Base-by-base conservation (phyloP, 768 basidiomycete genomes). In the Tylopilus felleus region DNA sequence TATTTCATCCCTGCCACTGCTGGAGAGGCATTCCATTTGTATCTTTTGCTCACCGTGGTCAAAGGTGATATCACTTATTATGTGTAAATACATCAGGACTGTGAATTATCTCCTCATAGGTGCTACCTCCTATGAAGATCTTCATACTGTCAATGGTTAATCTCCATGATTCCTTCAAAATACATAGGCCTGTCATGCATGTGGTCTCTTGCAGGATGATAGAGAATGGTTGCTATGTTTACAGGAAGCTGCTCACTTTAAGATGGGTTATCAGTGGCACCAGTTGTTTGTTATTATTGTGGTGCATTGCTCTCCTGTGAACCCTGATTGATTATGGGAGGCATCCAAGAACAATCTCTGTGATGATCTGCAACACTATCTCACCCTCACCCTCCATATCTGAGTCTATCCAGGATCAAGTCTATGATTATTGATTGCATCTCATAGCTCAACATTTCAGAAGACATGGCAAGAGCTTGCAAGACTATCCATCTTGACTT, bases 151-250 rank as follows among this genome's bases (percentile, higher is more conserved):
- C 49, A 13, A 59, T 53, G 45, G 51, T 3, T 27, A 33, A 60
- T 2, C 33, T 59, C 0, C 59, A 68, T 64, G 48, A 56, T 0
- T 73, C 72, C 1, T 80, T 74, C 46, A 61, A 67, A 29, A 73
- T n/a, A n/a, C n/a, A n/a, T n/a, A 70, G 1, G 77, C 78, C 3
- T 81, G 79, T 50, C n/a, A 66, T 16, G 70, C 70, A 21, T 45
- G 49, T 7, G 78, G 76, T 1, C 69, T 82, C 0, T 64, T 82
- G 5, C 70, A 78, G 21, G 73, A 79, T 71, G 74, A 82, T 60
- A 60, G 59, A n/a, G 78, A 82, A 58, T 81, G 76, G 75, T 17
- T 61, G 0, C 54, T 56, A 7, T 80, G 78, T 58, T 53, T 82
- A 0, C 8, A 61, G 17, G 77, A 82, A 14, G 78, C 75, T 36